A percentile compares a stretch with the other conserved stretches of the same genome.
Conservation (phyloP, 1,139 yeast genomes). For the Pichia sp. region DNA sequence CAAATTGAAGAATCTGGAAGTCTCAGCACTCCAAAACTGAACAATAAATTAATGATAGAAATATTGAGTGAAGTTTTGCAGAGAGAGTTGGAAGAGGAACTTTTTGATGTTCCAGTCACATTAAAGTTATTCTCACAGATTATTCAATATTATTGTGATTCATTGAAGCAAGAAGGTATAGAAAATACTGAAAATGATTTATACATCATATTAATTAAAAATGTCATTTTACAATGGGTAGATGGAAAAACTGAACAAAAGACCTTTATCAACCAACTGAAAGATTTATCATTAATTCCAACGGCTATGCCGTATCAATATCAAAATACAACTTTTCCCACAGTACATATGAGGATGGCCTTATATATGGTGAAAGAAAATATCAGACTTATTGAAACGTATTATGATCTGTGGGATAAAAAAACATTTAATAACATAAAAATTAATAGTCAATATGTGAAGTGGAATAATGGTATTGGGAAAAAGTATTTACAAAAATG, state of each 20-base stretch:
- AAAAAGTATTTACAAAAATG: conserved; percentile 3
- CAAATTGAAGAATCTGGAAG: not conserved
- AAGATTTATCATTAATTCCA: conserved; percentile 17
- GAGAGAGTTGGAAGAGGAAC: not conserved
- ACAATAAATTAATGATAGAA: not conserved
- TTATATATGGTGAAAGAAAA: conserved; percentile 17
- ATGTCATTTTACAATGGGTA: conserved; percentile 17
- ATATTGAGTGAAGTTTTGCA: conserved; percentile 2
- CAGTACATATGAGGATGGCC: conserved; percentile 25
- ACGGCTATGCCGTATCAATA: conserved; percentile 16
- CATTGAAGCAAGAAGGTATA: conserved; percentile 15
- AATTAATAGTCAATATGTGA: not conserved
- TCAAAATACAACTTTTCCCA: conserved; percentile 18
- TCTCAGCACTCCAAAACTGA: not conserved
- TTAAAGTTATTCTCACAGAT: conserved; percentile 22
- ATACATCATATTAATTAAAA: conserved; percentile 17
- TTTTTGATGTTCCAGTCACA: conserved; percentile 13
- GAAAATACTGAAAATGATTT: conserved; percentile 16
- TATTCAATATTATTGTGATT: conserved; percentile 17
- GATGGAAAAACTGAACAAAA: conserved; percentile 10
- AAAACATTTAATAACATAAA: conserved; percentile 4
- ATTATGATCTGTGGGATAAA: conserved; percentile 20
- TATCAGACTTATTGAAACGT: conserved; percentile 16
- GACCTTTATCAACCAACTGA: conserved; percentile 13
- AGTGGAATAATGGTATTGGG: not conserved